phyloP scores from a whole-genome alignment of 768 basidiomycete genomes.

The Guyanaporus albipodus region DNA sequence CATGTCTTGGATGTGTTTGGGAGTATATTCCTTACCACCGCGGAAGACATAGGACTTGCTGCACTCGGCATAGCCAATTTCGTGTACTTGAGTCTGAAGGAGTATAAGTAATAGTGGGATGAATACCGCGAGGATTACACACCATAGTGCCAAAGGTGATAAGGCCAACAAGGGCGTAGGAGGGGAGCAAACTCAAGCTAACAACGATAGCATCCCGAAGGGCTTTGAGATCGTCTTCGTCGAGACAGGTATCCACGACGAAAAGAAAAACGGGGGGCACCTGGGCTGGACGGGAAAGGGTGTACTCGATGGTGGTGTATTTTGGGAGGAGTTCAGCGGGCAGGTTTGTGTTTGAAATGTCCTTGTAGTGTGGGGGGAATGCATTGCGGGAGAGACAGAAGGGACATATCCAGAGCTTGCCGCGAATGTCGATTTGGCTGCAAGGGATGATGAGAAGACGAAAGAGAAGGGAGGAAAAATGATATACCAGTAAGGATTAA shows the following conservation, averaged over 20 bases:
- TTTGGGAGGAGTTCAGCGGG: constrained; percentile 95
- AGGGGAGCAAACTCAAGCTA: constrained; percentile 88
- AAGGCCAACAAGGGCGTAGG: constrained; percentile 90
- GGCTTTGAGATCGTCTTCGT: constrained; percentile 94
- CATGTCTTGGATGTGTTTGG: constrained; percentile 99
- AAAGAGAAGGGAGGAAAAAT: neutral
- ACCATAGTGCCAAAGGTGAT: constrained; percentile 99
- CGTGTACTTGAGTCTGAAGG: constrained; percentile 92
- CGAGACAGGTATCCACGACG: constrained; percentile 95
- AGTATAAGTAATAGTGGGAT: constrained; percentile 1
- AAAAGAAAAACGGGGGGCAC: constrained; percentile 97
- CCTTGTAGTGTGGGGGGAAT: constrained; percentile 98
- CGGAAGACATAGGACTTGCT: constrained; percentile 99
- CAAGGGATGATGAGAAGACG: constrained; percentile 6
- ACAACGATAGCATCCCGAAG: constrained; percentile 93
- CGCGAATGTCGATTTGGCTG: constrained; percentile 98
- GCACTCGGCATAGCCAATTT: constrained; percentile 94
- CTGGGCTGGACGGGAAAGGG: constrained; percentile 85
- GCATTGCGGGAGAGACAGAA: constrained; percentile 97
- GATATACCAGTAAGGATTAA: constrained; percentile 93
- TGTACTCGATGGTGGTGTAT: constrained; percentile 99
- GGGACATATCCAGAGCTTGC: constrained; percentile 99
- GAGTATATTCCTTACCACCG: constrained; percentile 92
- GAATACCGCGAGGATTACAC: constrained; percentile 18
- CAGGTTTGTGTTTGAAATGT: constrained; percentile 94